Conservation (phyloP, 306 rosid genomes). For the Carpinus viminea region DNA sequence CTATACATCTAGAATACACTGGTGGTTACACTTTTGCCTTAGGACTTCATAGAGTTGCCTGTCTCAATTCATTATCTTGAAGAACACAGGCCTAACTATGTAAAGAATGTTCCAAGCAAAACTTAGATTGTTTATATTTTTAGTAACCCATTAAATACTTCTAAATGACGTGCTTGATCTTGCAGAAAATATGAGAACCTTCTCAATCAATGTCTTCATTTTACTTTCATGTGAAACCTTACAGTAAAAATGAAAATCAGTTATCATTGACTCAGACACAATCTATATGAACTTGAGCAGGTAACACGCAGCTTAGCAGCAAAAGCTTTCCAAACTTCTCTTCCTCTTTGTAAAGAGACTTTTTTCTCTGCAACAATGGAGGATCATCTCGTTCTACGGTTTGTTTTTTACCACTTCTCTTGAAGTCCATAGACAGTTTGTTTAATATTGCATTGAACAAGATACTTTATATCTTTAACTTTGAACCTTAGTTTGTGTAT, state of each 20-base stretch:
- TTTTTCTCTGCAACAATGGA: constrained; percentile 79
- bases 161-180: not conserved
- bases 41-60: not conserved
- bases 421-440: constrained; percentile 4
- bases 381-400: constrained; percentile 77
- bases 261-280: not conserved
- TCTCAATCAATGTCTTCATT: not conserved
- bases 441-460: constrained; percentile 15
- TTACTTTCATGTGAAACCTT: not conserved
- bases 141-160: not conserved
- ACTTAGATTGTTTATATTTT: not conserved
- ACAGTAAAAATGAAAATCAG: not conserved
- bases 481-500: not conserved
- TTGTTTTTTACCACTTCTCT: constrained; percentile 20
- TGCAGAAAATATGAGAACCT: not conserved
- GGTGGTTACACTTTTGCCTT: not conserved
- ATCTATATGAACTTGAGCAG: constrained; percentile 37
- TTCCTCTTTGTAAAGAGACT: constrained; percentile 84
- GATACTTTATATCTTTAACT: not conserved
- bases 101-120: not conserved
- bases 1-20: not conserved
- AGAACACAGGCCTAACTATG: not conserved
- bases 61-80: not conserved
- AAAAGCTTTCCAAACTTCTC: constrained; percentile 80
- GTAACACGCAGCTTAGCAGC: constrained; percentile 89